These are phyloP conservation scores for Auricularia heimuer DNA, from an alignment of 768 basidiomycete genomes.

Conservation along the genomic window DNA sequence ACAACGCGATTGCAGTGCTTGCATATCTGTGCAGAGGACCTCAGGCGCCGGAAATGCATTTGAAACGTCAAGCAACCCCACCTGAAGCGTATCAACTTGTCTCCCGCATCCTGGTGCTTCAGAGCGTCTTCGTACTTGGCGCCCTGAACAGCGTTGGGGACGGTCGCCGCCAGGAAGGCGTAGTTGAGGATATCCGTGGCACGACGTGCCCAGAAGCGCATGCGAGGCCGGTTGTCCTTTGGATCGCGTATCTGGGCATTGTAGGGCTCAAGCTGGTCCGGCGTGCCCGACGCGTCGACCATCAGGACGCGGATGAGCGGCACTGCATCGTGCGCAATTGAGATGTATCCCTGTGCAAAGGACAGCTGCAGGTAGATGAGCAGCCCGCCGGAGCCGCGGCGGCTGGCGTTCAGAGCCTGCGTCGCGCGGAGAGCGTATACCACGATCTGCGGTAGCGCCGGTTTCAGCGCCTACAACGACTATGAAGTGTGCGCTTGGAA, in stretches of 20 bases:
- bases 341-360: background rate
- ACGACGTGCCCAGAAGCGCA: background rate
- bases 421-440: background rate
- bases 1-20: background rate
- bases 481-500: background rate
- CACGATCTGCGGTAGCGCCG: background rate
- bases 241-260: background rate
- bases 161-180: background rate
- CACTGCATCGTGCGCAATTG: background rate
- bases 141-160: background rate
- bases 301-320: background rate
- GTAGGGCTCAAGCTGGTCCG: background rate
- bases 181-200: background rate
- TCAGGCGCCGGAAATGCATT: background rate
- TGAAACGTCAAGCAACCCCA: background rate
- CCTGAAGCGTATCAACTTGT: background rate
- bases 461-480: background rate
- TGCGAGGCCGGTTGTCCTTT: background rate
- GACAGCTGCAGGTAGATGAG: conserved; percentile 1
- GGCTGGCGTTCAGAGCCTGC: background rate
- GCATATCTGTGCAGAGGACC: background rate
- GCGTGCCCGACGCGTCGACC: background rate
- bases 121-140: background rate
- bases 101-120: background rate
- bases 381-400: background rate